Base-by-base conservation (phyloP, 1,284 basidiomycete genomes). In the Trichosporon sp. region DNA sequence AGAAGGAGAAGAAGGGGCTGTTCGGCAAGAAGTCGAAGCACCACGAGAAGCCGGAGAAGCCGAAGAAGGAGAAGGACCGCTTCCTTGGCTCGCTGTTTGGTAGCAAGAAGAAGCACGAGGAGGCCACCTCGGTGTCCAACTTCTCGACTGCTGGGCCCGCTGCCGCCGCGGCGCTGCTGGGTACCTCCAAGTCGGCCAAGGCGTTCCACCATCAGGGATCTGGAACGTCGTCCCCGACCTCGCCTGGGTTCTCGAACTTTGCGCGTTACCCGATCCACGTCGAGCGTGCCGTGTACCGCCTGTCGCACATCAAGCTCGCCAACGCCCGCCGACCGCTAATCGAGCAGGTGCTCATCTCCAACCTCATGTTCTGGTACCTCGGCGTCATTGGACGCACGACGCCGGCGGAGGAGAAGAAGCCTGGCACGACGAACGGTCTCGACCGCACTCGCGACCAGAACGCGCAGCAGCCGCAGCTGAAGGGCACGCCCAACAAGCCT, bases 331-430 rank as follows among this genome's bases (percentile, higher is more conserved):
- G 96, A 59, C 95, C 97, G 19, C 87, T 99, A 16, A 98, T 97
- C 79, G 97, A 99, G 85, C 96, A 99, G 84, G 96, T 99, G 66
- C 86, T 99, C 73, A 99, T 99, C 83, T 97, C 94, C 78, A 99
- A 99, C 83, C 87, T 99, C 76, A 99, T 98, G 96, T 99, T 99
- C 87, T 99, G 96, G 96, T 99, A 99, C 82, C 88, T 99, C 51
- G 93, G 94, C n/a, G 90, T 99, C 75, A 97, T 99, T 85, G 98
- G 98, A 82, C 94, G 87, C 40, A 81, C 85, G 5, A 72, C 78
- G 4, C 75, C 76, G 14, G 68, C 71, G 0, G 68, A 84, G 65
- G 85, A 85, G 72, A 81, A 84, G 68, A 85, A 85, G 70, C 87
- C 84, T 65, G 74, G 79, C 12, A 74, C 81, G 32, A 76, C 78